phyloP scores from a whole-genome alignment of 2,329 filamentous ascomycete species.

The Endothia cerciana region DNA sequence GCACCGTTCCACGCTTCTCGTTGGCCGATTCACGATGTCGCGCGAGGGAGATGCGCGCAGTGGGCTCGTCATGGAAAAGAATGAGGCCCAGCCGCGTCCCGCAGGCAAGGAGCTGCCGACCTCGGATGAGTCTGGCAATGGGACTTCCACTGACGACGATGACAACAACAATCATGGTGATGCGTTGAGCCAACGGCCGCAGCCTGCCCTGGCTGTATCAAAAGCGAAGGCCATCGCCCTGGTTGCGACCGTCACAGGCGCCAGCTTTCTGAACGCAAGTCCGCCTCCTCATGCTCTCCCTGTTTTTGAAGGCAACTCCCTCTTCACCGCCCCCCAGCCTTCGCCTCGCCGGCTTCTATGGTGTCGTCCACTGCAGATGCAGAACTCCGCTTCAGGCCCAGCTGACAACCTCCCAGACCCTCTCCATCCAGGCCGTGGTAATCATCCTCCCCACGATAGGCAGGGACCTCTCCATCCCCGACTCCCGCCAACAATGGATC shows the following conservation, averaged over 20 bases:
- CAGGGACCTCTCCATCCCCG: constrained; percentile 57
- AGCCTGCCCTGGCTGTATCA: constrained; percentile 41
- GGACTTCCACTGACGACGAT: not conserved
- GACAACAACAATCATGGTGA: not conserved
- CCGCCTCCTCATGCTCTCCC: not conserved
- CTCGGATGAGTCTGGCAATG: constrained; percentile 20
- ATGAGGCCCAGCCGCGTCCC: not conserved
- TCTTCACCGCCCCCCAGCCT: not conserved
- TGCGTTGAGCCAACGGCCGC: not conserved
- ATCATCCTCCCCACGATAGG: constrained; percentile 68
- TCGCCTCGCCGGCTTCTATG: too few relatives aligned
- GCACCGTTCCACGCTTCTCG: not conserved
- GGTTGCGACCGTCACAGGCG: constrained; percentile 58
- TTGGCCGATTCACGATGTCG: not conserved
- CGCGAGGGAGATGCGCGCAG: not conserved
- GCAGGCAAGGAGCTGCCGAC: constrained; percentile 9
- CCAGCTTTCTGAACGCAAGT: constrained; percentile 58
- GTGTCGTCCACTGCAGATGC: too few relatives aligned
- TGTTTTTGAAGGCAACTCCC: not conserved
- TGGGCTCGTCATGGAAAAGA: not conserved
- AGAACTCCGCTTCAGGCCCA: not conserved
- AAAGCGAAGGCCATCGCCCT: constrained; percentile 58
- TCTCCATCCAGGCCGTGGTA: constrained; percentile 62
- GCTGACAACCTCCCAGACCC: constrained; percentile 45
- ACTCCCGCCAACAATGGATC: constrained; percentile 66